phyloP scores from a whole-genome alignment of 306 rosid species.

The Hylodesmum podocarpum region DNA sequence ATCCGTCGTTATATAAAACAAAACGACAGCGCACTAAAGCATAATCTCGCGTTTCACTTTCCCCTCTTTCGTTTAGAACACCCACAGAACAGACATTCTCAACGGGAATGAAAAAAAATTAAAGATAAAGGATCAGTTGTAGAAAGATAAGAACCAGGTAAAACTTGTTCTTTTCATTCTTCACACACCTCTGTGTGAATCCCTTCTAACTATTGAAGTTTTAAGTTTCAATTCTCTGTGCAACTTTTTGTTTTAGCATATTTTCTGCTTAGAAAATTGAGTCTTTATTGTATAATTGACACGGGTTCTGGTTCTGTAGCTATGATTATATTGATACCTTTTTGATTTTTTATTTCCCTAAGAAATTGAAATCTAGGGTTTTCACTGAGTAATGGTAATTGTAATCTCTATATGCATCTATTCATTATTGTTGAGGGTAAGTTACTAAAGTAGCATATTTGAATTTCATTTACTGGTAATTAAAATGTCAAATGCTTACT shows the following conservation, averaged over 20 bases:
- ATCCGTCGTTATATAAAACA: neutral
- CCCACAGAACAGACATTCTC: neutral
- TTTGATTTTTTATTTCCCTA: neutral
- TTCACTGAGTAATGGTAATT: neutral
- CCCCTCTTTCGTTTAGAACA: neutral
- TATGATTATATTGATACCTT: neutral
- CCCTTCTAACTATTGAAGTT: neutral
- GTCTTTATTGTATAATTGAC: slow-evolving; percentile 9
- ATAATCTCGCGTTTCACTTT: neutral
- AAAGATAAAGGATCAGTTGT: slow-evolving; percentile 7
- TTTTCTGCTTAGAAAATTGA: neutral
- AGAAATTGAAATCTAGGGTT: neutral
- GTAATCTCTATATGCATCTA: neutral
- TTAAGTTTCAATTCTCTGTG: slow-evolving; percentile 26
- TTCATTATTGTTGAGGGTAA: neutral
- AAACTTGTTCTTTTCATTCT: neutral
- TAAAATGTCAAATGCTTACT: too few species aligned
- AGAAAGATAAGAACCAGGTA: neutral
- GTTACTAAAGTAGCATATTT: neutral
- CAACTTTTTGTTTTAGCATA: neutral
- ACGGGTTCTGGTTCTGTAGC: slow-evolving; percentile 11
- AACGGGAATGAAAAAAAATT: neutral
- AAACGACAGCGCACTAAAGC: neutral
- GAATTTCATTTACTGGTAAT: neutral
- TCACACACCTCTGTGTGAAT: neutral